phyloP scores from a whole-genome alignment of 208 protist species.

The Leishmania mexicana region DNA sequence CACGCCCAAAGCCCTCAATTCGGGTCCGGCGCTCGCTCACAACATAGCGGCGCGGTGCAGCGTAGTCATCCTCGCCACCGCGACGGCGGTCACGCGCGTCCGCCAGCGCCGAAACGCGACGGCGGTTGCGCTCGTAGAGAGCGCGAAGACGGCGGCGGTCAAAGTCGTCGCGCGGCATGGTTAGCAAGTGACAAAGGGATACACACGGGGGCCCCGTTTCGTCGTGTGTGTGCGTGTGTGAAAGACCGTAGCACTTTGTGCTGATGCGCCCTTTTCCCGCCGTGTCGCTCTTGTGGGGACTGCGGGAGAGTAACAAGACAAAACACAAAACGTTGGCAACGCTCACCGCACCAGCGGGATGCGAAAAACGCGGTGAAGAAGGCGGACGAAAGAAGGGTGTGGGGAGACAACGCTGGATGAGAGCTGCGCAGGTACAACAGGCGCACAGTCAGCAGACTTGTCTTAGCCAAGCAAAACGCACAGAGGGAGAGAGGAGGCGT shows the following conservation, averaged over 20 bases:
- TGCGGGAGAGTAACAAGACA: background rate
- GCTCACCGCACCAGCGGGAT: background rate
- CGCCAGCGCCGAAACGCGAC: slow-evolving; percentile 68
- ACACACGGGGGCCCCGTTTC: background rate
- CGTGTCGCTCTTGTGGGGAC: background rate
- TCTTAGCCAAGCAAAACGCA: background rate
- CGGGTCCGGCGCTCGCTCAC: slow-evolving; percentile 78
- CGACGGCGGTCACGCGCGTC: slow-evolving; percentile 76
- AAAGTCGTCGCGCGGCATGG: slow-evolving; percentile 72
- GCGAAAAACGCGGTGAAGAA: background rate
- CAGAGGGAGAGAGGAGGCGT: background rate
- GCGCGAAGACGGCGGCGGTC: slow-evolving; percentile 80
- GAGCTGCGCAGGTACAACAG: background rate
- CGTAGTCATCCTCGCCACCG: slow-evolving; percentile 41
- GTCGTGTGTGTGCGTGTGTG: background rate
- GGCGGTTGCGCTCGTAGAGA: slow-evolving; percentile 82
- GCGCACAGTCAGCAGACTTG: background rate
- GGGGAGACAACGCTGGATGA: background rate
- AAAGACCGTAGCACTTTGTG: background rate
- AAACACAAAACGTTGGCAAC: background rate
- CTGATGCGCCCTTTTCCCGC: background rate
- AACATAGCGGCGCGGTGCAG: slow-evolving; percentile 75
- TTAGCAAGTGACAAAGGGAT: background rate
- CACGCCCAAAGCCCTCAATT: slow-evolving; percentile 82
- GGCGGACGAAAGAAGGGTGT: background rate